Evolutionary conservation across 106 monocot species (phyloP).

Genomic region (Cymbidium sinense): DNA sequence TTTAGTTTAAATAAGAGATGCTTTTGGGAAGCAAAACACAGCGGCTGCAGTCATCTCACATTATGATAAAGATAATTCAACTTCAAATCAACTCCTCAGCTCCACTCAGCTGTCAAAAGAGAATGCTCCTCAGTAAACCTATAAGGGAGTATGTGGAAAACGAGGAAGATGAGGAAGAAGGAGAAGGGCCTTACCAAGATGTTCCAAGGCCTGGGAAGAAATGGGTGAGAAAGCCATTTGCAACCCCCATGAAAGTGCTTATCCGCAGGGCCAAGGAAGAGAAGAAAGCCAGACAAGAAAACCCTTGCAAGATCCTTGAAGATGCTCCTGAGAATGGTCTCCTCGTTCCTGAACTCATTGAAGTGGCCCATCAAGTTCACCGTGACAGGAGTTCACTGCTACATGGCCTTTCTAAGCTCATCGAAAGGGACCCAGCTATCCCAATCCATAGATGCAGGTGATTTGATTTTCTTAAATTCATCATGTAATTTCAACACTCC

Average conservation of each 20-base stretch:
- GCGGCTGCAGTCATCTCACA: neutral
- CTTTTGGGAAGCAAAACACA: slow-evolving; percentile 3
- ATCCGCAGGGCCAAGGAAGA: slow-evolving; percentile 56
- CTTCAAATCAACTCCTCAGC: slow-evolving; percentile 4
- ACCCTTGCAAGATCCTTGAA: slow-evolving; percentile 48
- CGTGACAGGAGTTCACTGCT: slow-evolving; percentile 30
- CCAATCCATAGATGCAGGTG: slow-evolving; percentile 55
- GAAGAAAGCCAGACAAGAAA: slow-evolving; percentile 37
- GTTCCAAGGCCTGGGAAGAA: slow-evolving; percentile 51
- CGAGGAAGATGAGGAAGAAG: slow-evolving; percentile 8
- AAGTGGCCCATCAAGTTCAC: slow-evolving; percentile 52
- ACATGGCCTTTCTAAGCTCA: slow-evolving; percentile 32
- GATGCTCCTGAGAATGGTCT: slow-evolving; percentile 73
- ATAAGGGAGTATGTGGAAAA: neutral
- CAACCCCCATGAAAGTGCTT: slow-evolving; percentile 52
- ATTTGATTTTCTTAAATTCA: neutral
- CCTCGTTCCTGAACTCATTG: slow-evolving; percentile 48
- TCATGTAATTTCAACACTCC: neutral
- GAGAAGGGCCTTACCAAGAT: slow-evolving; percentile 36
- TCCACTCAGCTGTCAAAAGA: slow-evolving; percentile 7
- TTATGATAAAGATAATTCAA: slow-evolving; percentile 5
- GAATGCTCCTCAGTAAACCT: neutral
- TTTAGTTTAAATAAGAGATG: slow-evolving; percentile 14
- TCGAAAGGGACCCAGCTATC: slow-evolving; percentile 26
- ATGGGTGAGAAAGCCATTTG: slow-evolving; percentile 74